Percentiles rank a stretch among this genome's conserved stretches.
phyloP scores from a whole-genome alignment of 768 basidiomycete genomes.

The Megacollybia marginata region DNA sequence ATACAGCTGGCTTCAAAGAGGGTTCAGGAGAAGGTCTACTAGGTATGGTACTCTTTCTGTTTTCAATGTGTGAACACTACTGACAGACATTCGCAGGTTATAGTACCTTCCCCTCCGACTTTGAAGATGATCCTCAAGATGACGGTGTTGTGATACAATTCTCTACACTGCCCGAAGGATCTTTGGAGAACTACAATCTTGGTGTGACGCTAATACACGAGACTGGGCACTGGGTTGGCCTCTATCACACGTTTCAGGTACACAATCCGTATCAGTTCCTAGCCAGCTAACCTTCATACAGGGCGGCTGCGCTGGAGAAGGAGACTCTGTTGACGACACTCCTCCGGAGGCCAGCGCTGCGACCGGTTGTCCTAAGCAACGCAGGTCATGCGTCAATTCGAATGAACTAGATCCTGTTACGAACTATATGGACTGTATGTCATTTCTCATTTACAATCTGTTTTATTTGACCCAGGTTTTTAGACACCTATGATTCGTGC shows the following conservation, averaged over 20 bases:
- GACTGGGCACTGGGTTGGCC: slow-evolving; percentile 42
- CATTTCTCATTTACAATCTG: neutral
- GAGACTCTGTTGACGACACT: slow-evolving; percentile 20
- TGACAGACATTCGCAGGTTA: slow-evolving; percentile 27
- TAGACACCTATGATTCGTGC: slow-evolving; percentile 33
- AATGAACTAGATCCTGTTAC: slow-evolving; percentile 7
- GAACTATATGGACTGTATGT: neutral
- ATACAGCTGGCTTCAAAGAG: slow-evolving; percentile 23
- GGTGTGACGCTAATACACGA: slow-evolving; percentile 42
- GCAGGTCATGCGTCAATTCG: slow-evolving; percentile 29
- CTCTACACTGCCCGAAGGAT: slow-evolving; percentile 32
- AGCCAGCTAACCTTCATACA: neutral
- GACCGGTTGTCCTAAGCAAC: slow-evolving; percentile 24
- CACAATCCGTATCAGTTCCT: neutral
- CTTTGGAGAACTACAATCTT: slow-evolving; percentile 32
- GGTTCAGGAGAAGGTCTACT: slow-evolving; percentile 13
- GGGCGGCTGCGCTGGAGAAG: neutral
- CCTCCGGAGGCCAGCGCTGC: slow-evolving; percentile 27
- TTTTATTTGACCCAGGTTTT: slow-evolving; percentile 20
- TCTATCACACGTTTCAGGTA: slow-evolving; percentile 41
- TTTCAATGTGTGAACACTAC: slow-evolving; percentile 8
- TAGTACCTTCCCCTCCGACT: slow-evolving; percentile 38
- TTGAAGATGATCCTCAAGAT: slow-evolving; percentile 24
- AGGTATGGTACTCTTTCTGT: slow-evolving; percentile 4
- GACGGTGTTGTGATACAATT: slow-evolving; percentile 39